phyloP scores from a whole-genome alignment of 306 rosid genomes.

The Vigna unguiculata region DNA sequence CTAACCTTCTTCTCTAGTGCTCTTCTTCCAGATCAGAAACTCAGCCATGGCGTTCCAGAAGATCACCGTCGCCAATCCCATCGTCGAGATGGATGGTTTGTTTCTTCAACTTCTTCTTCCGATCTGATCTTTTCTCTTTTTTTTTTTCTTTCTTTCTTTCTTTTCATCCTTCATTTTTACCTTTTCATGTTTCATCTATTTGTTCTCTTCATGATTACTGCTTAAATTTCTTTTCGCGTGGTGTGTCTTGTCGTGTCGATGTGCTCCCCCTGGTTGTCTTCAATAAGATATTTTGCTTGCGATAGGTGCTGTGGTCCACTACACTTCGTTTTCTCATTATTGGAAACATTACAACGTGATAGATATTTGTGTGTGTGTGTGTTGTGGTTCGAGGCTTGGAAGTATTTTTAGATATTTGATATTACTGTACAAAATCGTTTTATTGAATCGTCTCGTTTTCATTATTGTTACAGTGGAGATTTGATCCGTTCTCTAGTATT shows the following conservation, averaged over 20 bases:
- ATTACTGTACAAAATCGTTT: background rate
- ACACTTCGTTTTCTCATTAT: constrained; percentile 7
- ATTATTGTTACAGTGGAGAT: background rate
- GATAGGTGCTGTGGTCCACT: constrained; percentile 43
- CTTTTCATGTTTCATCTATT: background rate
- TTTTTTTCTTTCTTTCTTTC: too few relatives aligned
- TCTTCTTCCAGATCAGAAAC: constrained; percentile 15
- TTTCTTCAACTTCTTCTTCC: background rate
- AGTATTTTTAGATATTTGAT: background rate
- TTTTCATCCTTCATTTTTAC: background rate
- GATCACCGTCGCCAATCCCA: constrained; percentile 94
- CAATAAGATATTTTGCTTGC: background rate
- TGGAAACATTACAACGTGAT: background rate
- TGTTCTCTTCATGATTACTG: background rate
- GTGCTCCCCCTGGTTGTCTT: background rate
- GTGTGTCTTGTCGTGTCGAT: constrained; percentile 32
- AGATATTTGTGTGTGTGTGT: background rate
- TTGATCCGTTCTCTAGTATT: constrained; percentile 24
- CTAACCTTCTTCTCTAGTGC: constrained; percentile 28
- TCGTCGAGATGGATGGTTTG: constrained; percentile 99
- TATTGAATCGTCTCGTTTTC: background rate
- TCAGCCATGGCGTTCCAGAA: constrained; percentile 74
- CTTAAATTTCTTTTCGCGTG: background rate
- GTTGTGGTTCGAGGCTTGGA: background rate
- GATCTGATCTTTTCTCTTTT: constrained; percentile 7